phyloP scores from a whole-genome alignment of 2,329 filamentous ascomycete genomes.

The Helminthosporium solani region DNA sequence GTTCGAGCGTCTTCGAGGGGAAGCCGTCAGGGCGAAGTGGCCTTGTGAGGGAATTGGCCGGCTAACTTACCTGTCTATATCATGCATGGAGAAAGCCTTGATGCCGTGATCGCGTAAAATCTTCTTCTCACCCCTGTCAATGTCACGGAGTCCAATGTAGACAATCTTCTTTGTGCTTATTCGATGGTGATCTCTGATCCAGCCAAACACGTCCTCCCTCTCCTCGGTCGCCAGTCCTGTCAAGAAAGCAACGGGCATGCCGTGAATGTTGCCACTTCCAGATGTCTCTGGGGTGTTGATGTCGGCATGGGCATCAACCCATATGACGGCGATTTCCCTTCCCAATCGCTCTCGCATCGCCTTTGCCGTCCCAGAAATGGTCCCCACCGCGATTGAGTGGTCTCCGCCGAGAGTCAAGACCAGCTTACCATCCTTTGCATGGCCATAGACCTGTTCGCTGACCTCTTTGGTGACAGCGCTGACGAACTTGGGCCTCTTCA shows the following conservation, averaged over 20 bases:
- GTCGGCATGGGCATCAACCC: slow-evolving; percentile 97
- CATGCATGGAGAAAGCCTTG: slow-evolving; percentile 98
- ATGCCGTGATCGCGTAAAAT: slow-evolving; percentile 85
- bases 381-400: slow-evolving; percentile 95
- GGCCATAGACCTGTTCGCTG: slow-evolving; percentile 80
- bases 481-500: slow-evolving; percentile 90
- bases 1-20: not conserved
- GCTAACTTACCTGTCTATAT: slow-evolving; percentile 75
- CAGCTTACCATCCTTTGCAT: slow-evolving; percentile 79
- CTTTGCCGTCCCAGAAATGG: slow-evolving; percentile 81
- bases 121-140: slow-evolving; percentile 91
- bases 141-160: slow-evolving; percentile 92
- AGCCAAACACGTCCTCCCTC: slow-evolving; percentile 80
- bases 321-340: slow-evolving; percentile 89
- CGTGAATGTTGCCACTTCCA: slow-evolving; percentile 90
- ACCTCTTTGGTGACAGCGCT: slow-evolving; percentile 81
- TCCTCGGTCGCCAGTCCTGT: slow-evolving; percentile 80
- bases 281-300: slow-evolving; percentile 95
- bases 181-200: slow-evolving; percentile 73
- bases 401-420: slow-evolving; percentile 94
- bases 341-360: slow-evolving; percentile 80
- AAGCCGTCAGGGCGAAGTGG: not conserved
- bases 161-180: slow-evolving; percentile 81
- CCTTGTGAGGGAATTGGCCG: too few species aligned
- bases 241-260: slow-evolving; percentile 94